Conservation (phyloP, 768 basidiomycete genomes). For the Russula virescens region DNA sequence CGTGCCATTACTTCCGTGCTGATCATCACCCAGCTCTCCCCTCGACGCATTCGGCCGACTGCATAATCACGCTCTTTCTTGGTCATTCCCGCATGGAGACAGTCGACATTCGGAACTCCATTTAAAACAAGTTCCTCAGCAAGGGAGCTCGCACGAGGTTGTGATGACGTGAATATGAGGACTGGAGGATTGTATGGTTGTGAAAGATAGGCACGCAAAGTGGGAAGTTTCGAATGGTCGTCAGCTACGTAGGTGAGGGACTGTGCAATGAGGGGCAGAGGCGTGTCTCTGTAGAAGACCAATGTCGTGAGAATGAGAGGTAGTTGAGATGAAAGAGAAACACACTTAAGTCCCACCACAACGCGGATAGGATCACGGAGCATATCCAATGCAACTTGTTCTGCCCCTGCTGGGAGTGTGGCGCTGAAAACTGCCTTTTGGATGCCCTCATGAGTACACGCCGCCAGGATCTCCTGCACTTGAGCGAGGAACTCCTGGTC, state of each 20-base stretch:
- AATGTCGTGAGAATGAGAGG: background rate
- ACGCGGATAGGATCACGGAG: slow-evolving; percentile 82
- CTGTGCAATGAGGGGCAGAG: slow-evolving; percentile 86
- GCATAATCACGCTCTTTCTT: slow-evolving; percentile 85
- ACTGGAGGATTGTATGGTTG: slow-evolving; percentile 87
- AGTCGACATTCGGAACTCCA: slow-evolving; percentile 76
- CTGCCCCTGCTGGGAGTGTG: slow-evolving; percentile 83
- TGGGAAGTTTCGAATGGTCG: slow-evolving; percentile 91
- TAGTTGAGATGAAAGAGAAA: slow-evolving; percentile 15
- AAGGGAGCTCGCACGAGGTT: slow-evolving; percentile 75
- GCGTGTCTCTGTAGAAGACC: slow-evolving; percentile 67
- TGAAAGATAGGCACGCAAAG: slow-evolving; percentile 71
- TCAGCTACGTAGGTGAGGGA: slow-evolving; percentile 87
- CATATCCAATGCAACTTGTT: slow-evolving; percentile 83
- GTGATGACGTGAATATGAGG: slow-evolving; percentile 86
- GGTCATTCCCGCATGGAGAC: slow-evolving; percentile 85
- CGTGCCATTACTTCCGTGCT: slow-evolving; percentile 97
- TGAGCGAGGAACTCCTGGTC: slow-evolving; percentile 86
- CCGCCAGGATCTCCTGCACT: slow-evolving; percentile 77
- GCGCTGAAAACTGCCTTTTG: slow-evolving; percentile 94
- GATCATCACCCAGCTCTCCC: slow-evolving; percentile 92
- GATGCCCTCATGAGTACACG: slow-evolving; percentile 60
- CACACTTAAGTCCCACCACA: slow-evolving; percentile 95
- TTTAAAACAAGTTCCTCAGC: slow-evolving; percentile 78
- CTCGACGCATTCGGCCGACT: slow-evolving; percentile 76